Percentiles rank a stretch among this genome's conserved stretches.
phyloP scores from a whole-genome alignment of 495 filamentous ascomycete species.

The Xylaria scruposa region DNA sequence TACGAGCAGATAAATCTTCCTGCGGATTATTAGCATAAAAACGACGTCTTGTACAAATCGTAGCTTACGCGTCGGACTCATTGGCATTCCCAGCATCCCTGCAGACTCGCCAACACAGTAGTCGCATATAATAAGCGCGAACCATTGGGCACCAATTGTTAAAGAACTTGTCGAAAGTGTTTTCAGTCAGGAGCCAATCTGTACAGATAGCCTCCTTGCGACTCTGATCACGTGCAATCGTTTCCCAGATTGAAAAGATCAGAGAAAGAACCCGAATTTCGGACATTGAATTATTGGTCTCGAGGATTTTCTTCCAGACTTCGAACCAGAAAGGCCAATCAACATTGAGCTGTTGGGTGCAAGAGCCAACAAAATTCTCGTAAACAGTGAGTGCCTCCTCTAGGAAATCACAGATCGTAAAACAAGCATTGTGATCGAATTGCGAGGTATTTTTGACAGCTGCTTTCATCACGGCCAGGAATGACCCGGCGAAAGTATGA shows the following conservation, averaged over 20 bases:
- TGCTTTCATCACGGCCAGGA: constrained; percentile 74
- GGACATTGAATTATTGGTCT: constrained; percentile 92
- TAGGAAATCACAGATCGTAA: constrained; percentile 89
- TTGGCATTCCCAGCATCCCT: constrained; percentile 74
- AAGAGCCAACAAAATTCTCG: constrained; percentile 43
- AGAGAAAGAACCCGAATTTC: constrained; percentile 90
- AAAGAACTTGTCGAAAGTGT: constrained; percentile 84
- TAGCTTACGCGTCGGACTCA: constrained; percentile 72
- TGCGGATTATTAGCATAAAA: constrained; percentile 34
- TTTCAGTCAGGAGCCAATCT: constrained; percentile 79
- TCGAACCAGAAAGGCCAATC: constrained; percentile 93
- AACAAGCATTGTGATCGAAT: constrained; percentile 89
- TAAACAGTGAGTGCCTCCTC: constrained; percentile 69
- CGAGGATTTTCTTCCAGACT: constrained; percentile 81
- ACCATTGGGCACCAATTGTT: constrained; percentile 99
- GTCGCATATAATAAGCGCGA: constrained; percentile 90
- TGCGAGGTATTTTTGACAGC: constrained; percentile 77
- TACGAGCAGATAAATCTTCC: constrained; percentile 73
- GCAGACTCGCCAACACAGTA: constrained; percentile 91
- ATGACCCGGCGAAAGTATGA: constrained; percentile 78
- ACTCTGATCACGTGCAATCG: constrained; percentile 67
- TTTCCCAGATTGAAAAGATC: constrained; percentile 81
- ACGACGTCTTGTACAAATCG: constrained; percentile 18
- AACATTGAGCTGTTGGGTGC: constrained; percentile 47
- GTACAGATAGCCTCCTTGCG: constrained; percentile 77